Evolutionary conservation across 164 flowering plant genomes (phyloP).

Genomic region (Warburgia ugandensis): DNA sequence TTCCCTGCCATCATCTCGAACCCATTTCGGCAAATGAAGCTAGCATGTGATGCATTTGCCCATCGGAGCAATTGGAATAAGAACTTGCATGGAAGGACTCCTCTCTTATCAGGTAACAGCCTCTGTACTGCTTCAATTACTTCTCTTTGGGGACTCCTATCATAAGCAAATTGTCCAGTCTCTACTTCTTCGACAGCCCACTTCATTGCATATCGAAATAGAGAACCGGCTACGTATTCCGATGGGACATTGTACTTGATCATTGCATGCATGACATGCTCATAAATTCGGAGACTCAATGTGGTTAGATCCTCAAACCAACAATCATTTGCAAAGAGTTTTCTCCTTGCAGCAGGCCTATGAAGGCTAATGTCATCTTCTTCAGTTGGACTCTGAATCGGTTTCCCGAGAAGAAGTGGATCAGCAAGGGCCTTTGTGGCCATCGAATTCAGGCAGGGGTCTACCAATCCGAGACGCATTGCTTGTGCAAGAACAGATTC

Average conservation of each 20-base stretch:
- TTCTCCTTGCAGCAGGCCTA: conserved; percentile 33
- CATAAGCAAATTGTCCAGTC: neutral
- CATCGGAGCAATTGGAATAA: conserved; percentile 51
- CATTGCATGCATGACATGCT: conserved; percentile 35
- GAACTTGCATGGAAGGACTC: conserved; percentile 36
- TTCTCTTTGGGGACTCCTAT: conserved; percentile 19
- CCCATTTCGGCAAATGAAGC: conserved; percentile 34
- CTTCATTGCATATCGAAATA: conserved; percentile 36
- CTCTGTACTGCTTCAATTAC: conserved; percentile 59
- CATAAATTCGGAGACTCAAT: conserved; percentile 40
- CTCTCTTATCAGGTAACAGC: conserved; percentile 46
- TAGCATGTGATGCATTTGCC: conserved; percentile 38
- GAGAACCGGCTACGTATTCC: conserved; percentile 36
- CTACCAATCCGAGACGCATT: conserved; percentile 29
- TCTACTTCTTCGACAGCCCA: no score
- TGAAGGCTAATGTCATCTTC: neutral
- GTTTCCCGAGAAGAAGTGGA: conserved; percentile 58
- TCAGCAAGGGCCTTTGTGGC: conserved; percentile 30
- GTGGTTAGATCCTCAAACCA: conserved; percentile 40
- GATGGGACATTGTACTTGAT: conserved; percentile 25
- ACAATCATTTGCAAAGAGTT: conserved; percentile 28
- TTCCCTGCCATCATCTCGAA: conserved; percentile 56
- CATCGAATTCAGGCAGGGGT: conserved; percentile 41
- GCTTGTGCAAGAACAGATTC: conserved; percentile 30
- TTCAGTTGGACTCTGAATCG: conserved; percentile 18